Evolutionary conservation across 257 asterid species (phyloP), one percentile per base, ranked within the genome.

Genomic region (Asclepias syriaca): DNA sequence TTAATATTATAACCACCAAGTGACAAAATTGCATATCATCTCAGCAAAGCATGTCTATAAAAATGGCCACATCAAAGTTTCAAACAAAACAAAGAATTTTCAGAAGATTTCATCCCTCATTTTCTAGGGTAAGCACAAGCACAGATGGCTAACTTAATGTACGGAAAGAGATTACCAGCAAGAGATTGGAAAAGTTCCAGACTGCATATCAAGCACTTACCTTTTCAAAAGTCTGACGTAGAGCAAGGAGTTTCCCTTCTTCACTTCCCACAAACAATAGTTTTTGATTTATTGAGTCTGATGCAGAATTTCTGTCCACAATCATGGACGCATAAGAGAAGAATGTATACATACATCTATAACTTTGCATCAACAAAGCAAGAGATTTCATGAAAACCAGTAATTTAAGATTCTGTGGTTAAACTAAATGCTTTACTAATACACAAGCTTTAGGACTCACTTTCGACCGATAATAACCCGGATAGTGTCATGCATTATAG

Each of bases 191-290:
- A 57, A 5, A 11, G 55, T 58, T 64, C 7, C 51, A 48, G 48
- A 50, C 45, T 24, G 56, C 55, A 58, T 13, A 74, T 51, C 15
- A 77, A 56, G 70, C 43, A 21, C 71, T 66, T 87, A 90, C 98
- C 96, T 90, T 90, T 45, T 85, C 78, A 84, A 93, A 93, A 80
- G 87, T 80, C 84, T 92, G 99, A 50, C 88, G 98, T 84, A 95
- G 97, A 72, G 96, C 99, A 66, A 90, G 80, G 76, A 90, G 89
- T 80, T 92, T 95, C 71, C 99, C 99, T 82, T 95, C 97, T 85
- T 95, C 99, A 66, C 97, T 95, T 73, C 99, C 99, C 21, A 88
- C 99, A 70, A 75, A 95, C 48, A 85, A 79, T 72, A 95, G 85
- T 79, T 85, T 86, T 81, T 95, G 99, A 84, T 90, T 90, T 75